Percentiles rank a stretch among this genome's conserved stretches.
Evolutionary conservation across 2,329 filamentous ascomycete genomes (phyloP).

Genomic region (Grosmannia penicillata): DNA sequence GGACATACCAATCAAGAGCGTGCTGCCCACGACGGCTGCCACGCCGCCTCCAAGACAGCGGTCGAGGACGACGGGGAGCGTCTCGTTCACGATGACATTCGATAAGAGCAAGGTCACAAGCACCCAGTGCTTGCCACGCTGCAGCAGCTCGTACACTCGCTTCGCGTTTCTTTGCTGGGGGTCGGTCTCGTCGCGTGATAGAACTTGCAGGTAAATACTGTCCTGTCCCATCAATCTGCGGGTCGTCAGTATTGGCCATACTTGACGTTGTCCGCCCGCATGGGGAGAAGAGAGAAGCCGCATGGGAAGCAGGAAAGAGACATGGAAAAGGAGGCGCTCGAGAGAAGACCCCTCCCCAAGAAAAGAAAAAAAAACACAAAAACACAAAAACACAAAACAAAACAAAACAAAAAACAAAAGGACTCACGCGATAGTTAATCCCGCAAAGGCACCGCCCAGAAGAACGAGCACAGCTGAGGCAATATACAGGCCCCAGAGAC

Average conservation of each 20-base stretch:
- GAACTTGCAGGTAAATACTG: slow-evolving; percentile 92
- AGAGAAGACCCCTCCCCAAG: too few species aligned
- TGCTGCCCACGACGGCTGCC: slow-evolving; percentile 86
- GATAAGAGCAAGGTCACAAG: slow-evolving; percentile 84
- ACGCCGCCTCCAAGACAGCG: slow-evolving; percentile 86
- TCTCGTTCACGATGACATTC: slow-evolving; percentile 97
- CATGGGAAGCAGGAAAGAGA: neutral
- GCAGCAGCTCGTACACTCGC: slow-evolving; percentile 64
- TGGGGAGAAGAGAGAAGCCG: neutral
- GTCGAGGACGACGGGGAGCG: slow-evolving; percentile 86
- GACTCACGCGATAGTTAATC: slow-evolving; percentile 66
- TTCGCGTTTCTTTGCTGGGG: slow-evolving; percentile 76
- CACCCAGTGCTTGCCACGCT: slow-evolving; percentile 94
- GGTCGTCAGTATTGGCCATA: neutral
- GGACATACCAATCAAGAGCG: slow-evolving; percentile 78
- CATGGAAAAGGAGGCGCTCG: too few species aligned
- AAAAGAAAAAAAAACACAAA: neutral
- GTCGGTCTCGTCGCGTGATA: slow-evolving; percentile 70
- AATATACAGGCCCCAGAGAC: slow-evolving; percentile 67
- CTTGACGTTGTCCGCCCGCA: neutral
- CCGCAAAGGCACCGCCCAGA: slow-evolving; percentile 83
- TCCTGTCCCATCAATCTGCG: slow-evolving; percentile 55
- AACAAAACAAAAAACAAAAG: neutral
- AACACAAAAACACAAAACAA: neutral
- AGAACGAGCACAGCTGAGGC: slow-evolving; percentile 71